These are phyloP conservation scores for Leccinum disarticulatum DNA, from an alignment of 768 basidiomycete genomes.

Conservation along the genomic window DNA sequence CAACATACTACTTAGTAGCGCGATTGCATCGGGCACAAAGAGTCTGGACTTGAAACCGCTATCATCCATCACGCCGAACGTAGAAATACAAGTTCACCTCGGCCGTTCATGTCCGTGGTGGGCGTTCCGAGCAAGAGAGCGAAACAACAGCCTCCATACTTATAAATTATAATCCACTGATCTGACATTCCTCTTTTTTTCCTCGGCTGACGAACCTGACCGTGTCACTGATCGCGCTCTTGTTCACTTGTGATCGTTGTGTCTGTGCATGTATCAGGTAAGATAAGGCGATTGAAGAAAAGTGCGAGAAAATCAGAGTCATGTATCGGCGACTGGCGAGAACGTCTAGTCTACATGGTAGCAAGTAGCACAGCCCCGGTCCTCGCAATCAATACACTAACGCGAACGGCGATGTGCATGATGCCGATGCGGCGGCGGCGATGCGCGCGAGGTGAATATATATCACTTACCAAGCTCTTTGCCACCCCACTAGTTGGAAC, in stretches of 20 bases:
- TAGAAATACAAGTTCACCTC: background rate
- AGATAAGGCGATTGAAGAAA: too few relatives aligned
- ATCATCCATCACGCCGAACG: background rate
- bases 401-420: background rate
- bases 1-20: background rate
- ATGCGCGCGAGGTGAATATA: slow-evolving; percentile 15
- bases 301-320: background rate
- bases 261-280: background rate
- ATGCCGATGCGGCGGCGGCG: too few relatives aligned
- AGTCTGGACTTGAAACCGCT: background rate
- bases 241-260: background rate
- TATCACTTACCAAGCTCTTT: too few relatives aligned
- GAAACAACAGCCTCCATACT: background rate
- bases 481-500: too few relatives aligned
- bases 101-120: background rate
- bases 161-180: background rate
- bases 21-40: background rate
- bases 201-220: background rate
- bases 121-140: background rate
- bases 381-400: background rate
- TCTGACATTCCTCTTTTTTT: background rate
- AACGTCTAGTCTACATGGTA: background rate
- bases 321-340: background rate
- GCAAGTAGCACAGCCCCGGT: background rate
- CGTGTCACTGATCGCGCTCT: background rate